These are phyloP conservation scores for Metschnikowia aberdeeniae DNA, from an alignment of 805 yeast species.

Conservation along the genomic window DNA sequence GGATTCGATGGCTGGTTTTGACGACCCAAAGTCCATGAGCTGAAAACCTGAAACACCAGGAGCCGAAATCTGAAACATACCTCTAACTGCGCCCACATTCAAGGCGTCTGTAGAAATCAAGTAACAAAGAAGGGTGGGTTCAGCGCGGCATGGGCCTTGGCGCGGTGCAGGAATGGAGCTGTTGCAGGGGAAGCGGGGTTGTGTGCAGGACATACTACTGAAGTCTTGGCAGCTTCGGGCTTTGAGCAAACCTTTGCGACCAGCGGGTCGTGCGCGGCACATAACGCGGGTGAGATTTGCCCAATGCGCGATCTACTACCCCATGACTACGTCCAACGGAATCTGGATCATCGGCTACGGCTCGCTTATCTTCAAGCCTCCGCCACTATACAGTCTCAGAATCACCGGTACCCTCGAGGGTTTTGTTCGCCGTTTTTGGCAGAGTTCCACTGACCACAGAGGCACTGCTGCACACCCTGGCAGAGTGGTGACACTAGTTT, in stretches of 20 bases:
- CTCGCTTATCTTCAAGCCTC: constrained; percentile 84
- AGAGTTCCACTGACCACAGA: constrained; percentile 81
- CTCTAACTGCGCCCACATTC: constrained; percentile 31
- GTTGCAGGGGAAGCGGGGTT: too few species aligned
- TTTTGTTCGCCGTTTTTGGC: constrained; percentile 85
- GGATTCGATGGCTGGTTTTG: neutral
- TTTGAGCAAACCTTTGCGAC: too few species aligned
- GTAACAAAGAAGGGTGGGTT: neutral
- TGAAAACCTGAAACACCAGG: too few species aligned
- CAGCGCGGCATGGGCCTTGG: constrained; percentile 1
- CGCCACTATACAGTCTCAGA: constrained; percentile 59
- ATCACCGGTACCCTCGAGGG: constrained; percentile 76
- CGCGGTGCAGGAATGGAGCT: neutral
- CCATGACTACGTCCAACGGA: constrained; percentile 22
- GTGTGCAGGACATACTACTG: too few species aligned
- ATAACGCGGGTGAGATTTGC: too few species aligned
- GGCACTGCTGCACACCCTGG: constrained; percentile 89
- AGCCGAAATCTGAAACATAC: constrained; percentile 19
- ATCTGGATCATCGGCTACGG: constrained; percentile 91
- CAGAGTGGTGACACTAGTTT: constrained; percentile 77
- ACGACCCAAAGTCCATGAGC: neutral
- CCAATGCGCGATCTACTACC: neutral
- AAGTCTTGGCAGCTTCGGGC: too few species aligned
- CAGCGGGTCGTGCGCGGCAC: too few species aligned
- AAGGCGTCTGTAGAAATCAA: neutral